phyloP scores from a whole-genome alignment of 148 eudicot genomes.

The Drosera capensis region DNA sequence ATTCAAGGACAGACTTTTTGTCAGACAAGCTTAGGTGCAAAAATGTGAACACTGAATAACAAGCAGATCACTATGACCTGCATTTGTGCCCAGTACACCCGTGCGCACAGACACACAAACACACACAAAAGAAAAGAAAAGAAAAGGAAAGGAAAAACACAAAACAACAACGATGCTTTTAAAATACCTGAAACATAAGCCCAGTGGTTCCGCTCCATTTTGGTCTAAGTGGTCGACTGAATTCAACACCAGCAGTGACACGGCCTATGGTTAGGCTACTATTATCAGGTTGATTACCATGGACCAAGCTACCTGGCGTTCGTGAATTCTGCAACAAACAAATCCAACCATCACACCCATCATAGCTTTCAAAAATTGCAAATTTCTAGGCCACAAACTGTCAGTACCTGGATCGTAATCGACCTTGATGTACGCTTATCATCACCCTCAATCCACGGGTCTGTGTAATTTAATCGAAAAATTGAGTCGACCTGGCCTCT shows the following conservation, averaged over 20 bases:
- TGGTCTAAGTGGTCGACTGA: conserved; percentile 79
- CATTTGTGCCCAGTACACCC: no score
- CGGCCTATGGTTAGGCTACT: conserved; percentile 73
- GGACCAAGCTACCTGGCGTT: conserved; percentile 90
- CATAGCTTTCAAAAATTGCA: background rate
- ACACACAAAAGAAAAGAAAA: no score
- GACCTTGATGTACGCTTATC: conserved; percentile 94
- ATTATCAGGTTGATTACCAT: conserved; percentile 71
- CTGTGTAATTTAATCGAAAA: conserved; percentile 83
- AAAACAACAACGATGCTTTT: no score
- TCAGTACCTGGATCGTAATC: conserved; percentile 76
- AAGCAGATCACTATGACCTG: no score
- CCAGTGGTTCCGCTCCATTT: conserved; percentile 99
- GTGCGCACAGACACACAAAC: no score
- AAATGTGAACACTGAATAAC: background rate
- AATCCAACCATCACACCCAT: conserved; percentile 1
- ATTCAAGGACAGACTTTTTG: conserved; percentile 1
- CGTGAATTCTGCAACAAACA: conserved; percentile 64
- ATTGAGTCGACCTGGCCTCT: conserved; percentile 95
- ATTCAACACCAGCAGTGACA: conserved; percentile 84
- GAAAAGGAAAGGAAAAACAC: background rate
- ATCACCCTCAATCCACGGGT: conserved; percentile 99
- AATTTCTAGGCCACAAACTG: background rate
- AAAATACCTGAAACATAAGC: conserved; percentile 72
- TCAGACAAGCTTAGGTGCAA: background rate